Evolutionary conservation across 805 yeast genomes (phyloP), one percentile per base, ranked within the genome.

Genomic region (Kazachstania kunashirensis): DNA sequence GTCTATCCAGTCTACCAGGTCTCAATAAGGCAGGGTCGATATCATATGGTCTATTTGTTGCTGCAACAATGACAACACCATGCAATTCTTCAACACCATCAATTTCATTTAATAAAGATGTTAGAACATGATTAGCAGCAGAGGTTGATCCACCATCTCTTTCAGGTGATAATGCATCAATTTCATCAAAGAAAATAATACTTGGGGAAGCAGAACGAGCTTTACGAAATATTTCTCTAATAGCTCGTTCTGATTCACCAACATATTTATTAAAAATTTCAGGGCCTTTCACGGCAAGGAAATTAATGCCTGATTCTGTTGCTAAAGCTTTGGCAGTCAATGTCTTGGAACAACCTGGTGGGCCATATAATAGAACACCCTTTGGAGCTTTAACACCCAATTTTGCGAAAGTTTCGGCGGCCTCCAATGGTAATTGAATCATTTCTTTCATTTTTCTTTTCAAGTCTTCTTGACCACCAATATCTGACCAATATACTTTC

Each of bases 301-400:
- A 89, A 50, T 89, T 89, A 34, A 89, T 71, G 0, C 96, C 96
- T 2, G 96, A 81, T 60, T 89, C 98, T 0, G 95, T 83, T 0
- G 97, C 97, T 21, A 89, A 63, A 0, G 96, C 96, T 53, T 89
- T 89, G 2, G 96, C 97, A 0, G 95, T 84, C 43, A 89, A 61
- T 0, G 98, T 89, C 52, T 89, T 89, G 9, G 96, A 88, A 63
- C 97, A 89, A 12, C 98, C 98, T 0, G 98, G 97, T 1, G 99
- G 99, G 0, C 99, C 99, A 58, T 92, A 92, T 15, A 92, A 65
- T 32, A 92, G 60, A 1, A 92, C 81, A 25, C 99, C 99, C 47
- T 84, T 82, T 3, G 99, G 99, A 0, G 97, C 86, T 29, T 73
- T 66, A 3, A 92, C 79, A 0, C 97, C 97, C 11, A 92, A 66